Evolutionary conservation across 2,329 filamentous ascomycete genomes (phyloP).

Genomic region (Tolypocladium pustulatum): DNA sequence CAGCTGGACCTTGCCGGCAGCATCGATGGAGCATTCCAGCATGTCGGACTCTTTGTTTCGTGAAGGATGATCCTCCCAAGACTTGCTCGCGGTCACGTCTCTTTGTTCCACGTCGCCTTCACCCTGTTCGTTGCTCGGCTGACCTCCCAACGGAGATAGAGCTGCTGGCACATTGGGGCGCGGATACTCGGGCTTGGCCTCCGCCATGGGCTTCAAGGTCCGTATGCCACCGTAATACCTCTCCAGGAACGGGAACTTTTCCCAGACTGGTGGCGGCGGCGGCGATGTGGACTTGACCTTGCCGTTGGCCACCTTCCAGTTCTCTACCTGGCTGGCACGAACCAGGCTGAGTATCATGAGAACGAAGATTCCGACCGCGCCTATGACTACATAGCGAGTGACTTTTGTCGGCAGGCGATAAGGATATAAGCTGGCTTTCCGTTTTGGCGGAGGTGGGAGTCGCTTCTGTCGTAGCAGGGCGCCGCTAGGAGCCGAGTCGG

Average conservation of each 20-base stretch:
- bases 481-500: constrained; percentile 30
- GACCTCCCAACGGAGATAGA: constrained; percentile 4
- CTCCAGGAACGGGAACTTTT: constrained; percentile 73
- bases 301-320: constrained; percentile 49
- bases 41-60: constrained; percentile 38
- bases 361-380: constrained; percentile 56
- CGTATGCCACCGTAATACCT: constrained; percentile 85
- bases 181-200: constrained; percentile 77
- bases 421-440: constrained; percentile 21
- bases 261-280: constrained; percentile 63
- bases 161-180: constrained; percentile 43
- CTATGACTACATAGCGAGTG: constrained; percentile 67
- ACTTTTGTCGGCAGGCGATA: constrained; percentile 64
- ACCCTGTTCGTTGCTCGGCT: constrained; percentile 6
- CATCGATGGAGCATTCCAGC: constrained; percentile 71
- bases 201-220: constrained; percentile 51
- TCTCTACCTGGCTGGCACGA: constrained; percentile 61
- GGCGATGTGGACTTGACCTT: constrained; percentile 31
- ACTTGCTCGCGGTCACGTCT: constrained; percentile 16
- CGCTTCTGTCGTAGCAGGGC: constrained; percentile 33
- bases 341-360: constrained; percentile 70
- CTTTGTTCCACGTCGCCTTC: constrained; percentile 6
- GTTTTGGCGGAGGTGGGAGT: background rate
- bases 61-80: constrained; percentile 23
- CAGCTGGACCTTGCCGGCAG: constrained; percentile 50